phyloP scores from a whole-genome alignment of 106 monocot species.

The Triglochin maritima region DNA sequence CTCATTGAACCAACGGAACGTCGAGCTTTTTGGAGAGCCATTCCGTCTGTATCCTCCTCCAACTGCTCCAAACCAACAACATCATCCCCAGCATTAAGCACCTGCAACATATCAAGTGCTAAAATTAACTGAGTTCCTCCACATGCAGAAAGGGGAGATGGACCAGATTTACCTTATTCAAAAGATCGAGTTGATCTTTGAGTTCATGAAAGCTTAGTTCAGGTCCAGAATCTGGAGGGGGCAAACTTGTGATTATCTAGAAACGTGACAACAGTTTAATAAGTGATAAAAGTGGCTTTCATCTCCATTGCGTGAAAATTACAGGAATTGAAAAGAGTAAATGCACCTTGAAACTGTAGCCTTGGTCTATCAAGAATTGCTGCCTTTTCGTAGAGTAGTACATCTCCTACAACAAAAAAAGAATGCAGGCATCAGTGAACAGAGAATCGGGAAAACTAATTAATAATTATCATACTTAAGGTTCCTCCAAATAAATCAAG shows the following conservation, averaged over 20 bases:
- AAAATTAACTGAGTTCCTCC: too few relatives aligned
- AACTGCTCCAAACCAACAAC: slow-evolving; percentile 76
- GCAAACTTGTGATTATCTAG: slow-evolving; percentile 86
- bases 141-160: not conserved
- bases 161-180: slow-evolving; percentile 42
- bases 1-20: slow-evolving; percentile 82
- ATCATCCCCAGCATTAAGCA: slow-evolving; percentile 82
- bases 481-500: too few relatives aligned
- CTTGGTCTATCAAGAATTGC: slow-evolving; percentile 97
- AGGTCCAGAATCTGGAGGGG: slow-evolving; percentile 69
- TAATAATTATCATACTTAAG: too few relatives aligned
- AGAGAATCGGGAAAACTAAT: too few relatives aligned
- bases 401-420: slow-evolving; percentile 62
- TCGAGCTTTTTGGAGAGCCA: slow-evolving; percentile 59
- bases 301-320: too few relatives aligned
- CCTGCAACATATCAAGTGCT: slow-evolving; percentile 15
- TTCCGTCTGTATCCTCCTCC: slow-evolving; percentile 88
- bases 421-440: not conserved
- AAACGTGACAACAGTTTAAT: not conserved
- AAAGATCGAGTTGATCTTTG: slow-evolving; percentile 75
- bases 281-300: too few relatives aligned
- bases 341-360: slow-evolving; percentile 83
- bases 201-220: slow-evolving; percentile 51
- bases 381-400: slow-evolving; percentile 99
- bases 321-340: too few relatives aligned